Evolutionary conservation across 140 eudicot genomes (phyloP), one percentile per base, ranked within the genome.

Genomic region (Bidens hawaiensis): DNA sequence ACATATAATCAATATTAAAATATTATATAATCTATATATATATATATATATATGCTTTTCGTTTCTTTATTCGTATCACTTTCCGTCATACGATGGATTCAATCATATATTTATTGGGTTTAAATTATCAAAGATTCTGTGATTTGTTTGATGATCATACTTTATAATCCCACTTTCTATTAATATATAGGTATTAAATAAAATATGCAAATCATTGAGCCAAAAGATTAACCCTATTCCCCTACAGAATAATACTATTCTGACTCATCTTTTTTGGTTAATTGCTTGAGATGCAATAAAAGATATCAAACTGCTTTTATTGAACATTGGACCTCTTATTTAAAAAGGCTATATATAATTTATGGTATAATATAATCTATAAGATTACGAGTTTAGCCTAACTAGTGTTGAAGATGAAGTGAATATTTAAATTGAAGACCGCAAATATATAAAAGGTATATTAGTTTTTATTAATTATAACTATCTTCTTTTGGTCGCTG

Each of bases 201-300:
- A 42, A 30, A 43, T 64, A 64, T 54, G 52, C 72, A 72, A 64
- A 72, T 72, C 77, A 72, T 72, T 72, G 77, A 54, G 56, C 67
- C 25, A 72, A 72, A 72, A 72, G 72, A 54, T 54, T 43, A 72
- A 64, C 77, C 47, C 46, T 62, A 72, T 43, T 41, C 58, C 57
- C 58, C 66, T 72, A 53, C 24, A 71, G 17, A 41, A 72, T 71
- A 72, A 42, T 53, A 72, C 64, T 64, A 72, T 31, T 54, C 66
- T 43, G 66, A 54, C 52, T 4, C 45, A 38, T 53, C 56, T 22
- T 62, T 71, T 64, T 41, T 28, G 59, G 66, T 54, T 45, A 60
- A 11, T 64, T 64, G 72, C 72, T 72, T 72, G 72, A 54, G 64
- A 64, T 64, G 72, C 72, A 64, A 72, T 64, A 64, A 64, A 72